These are phyloP conservation scores for Claviceps sorghi DNA, from an alignment of 2,329 filamentous ascomycete genomes.

Conservation along the genomic window DNA sequence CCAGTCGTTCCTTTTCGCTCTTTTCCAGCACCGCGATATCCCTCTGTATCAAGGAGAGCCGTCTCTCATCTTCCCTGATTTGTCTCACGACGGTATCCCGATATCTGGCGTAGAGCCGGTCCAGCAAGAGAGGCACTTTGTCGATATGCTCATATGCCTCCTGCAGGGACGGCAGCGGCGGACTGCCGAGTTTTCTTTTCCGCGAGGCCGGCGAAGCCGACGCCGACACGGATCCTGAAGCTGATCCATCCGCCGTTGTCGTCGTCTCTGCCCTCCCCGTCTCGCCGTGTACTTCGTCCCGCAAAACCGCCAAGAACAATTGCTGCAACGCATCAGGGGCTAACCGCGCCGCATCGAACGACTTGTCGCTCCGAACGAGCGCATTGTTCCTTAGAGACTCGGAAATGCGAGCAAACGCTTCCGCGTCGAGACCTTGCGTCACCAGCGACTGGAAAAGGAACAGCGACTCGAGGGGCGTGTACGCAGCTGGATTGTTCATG, in stretches of 20 bases:
- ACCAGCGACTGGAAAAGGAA: conserved; percentile 71
- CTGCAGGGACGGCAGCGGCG: conserved; percentile 47
- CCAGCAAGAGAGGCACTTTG: conserved; percentile 55
- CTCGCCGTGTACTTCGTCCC: conserved; percentile 52
- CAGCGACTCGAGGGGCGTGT: conserved; percentile 75
- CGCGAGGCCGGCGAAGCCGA: conserved; percentile 39
- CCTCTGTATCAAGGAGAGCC: conserved; percentile 45
- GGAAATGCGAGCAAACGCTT: conserved; percentile 58
- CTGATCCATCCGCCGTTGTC: conserved; percentile 24
- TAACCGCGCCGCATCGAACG: conserved; percentile 61
- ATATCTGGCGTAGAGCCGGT: conserved; percentile 63
- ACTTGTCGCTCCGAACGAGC: conserved; percentile 52
- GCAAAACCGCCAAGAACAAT: conserved; percentile 62
- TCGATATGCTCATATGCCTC: conserved; percentile 53
- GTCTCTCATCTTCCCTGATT: conserved; percentile 60
- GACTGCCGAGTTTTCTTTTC: conserved; percentile 61
- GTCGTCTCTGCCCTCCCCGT: conserved; percentile 18
- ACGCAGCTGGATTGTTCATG: conserved; percentile 46
- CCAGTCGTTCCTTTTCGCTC: conserved; percentile 22
- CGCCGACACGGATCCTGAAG: neutral
- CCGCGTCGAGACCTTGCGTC: conserved; percentile 47
- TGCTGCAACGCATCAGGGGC: conserved; percentile 64
- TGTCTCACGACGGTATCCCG: conserved; percentile 52
- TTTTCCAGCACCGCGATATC: conserved; percentile 57
- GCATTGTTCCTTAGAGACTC: conserved; percentile 59